Evolutionary conservation across 2,329 filamentous ascomycete species (phyloP), one percentile per base, ranked within the genome.

Genomic region (Hypoxylon sp.): DNA sequence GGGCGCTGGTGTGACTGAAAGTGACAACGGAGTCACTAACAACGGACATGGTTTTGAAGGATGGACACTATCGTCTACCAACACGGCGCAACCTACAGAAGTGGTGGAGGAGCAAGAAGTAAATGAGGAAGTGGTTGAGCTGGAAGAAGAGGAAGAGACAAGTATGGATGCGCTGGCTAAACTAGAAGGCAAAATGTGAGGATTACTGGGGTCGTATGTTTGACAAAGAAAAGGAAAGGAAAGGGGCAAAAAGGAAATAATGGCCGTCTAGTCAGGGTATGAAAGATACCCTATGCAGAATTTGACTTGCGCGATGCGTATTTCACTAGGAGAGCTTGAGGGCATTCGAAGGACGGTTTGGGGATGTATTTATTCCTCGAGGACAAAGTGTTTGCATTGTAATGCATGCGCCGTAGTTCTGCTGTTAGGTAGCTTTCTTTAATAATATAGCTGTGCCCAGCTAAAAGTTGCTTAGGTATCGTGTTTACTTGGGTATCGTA

Each of bases 101-200:
- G 71, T 77, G 79, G 70, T 77, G 19, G 82, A 85, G 67, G 78
- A 80, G 4, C 79, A 81, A 61, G 74, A 79, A 29, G 79, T 79
- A 65, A 78, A 80, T 67, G 83, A 85, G 64, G 81, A 84, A 56
- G 81, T 86, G 2, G 39, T 72, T 11, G 81, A 80, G 25, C 14
- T 73, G 14, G 66, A 73, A 45, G 69, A 71, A 21, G 61, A 65
- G 1, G 64, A 67, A 83, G 67, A 81, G 76, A 69, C 82, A 83
- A 73, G 81, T 80, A 34, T 72, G 60, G 70, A 74, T 60, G 67
- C 45, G 21, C 8, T 74, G 34, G 66, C 66, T 43, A 68, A 43
- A 25, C 41, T 69, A 9, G 45, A 11, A 7, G 34, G 32, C 30
- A 41, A 41, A 57, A 39, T 11, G 7, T 3, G 16, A 21, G 7